A percentile compares a stretch with the other conserved stretches of the same genome.
These are phyloP conservation scores for Suillus cothurnatus DNA, from an alignment of 768 basidiomycete genomes.

Conservation along the genomic window DNA sequence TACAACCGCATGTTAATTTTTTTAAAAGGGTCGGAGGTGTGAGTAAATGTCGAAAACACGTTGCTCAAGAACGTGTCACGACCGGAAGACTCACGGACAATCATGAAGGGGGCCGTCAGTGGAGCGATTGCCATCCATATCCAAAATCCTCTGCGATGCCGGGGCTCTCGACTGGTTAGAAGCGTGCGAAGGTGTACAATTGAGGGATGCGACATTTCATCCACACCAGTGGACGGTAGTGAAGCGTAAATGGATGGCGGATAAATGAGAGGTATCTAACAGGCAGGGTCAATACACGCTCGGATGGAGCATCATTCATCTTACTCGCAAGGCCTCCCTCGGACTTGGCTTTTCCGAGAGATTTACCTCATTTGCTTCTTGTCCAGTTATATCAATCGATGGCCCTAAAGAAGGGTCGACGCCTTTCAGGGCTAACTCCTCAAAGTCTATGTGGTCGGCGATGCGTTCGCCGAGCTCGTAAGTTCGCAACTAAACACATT, in stretches of 20 bases:
- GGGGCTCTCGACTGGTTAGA: slow-evolving; percentile 56
- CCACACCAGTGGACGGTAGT: slow-evolving; percentile 29
- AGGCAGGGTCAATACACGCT: not conserved
- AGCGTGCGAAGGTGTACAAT: slow-evolving; percentile 51
- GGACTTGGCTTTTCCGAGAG: slow-evolving; percentile 9
- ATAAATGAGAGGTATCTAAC: slow-evolving; percentile 54
- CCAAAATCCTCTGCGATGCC: slow-evolving; percentile 66
- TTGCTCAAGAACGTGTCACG: not conserved
- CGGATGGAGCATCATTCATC: not conserved
- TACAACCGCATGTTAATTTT: slow-evolving; percentile 27
- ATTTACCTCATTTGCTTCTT: slow-evolving; percentile 21
- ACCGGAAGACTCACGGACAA: slow-evolving; percentile 61
- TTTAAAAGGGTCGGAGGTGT: slow-evolving; percentile 3
- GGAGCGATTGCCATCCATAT: slow-evolving; percentile 69
- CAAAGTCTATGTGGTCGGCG: slow-evolving; percentile 75
- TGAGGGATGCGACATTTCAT: slow-evolving; percentile 33
- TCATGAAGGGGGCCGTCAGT: slow-evolving; percentile 71
- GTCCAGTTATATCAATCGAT: slow-evolving; percentile 29
- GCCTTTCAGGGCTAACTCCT: slow-evolving; percentile 74
- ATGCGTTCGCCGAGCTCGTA: slow-evolving; percentile 68
- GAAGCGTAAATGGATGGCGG: slow-evolving; percentile 57
- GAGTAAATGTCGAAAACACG: not conserved
- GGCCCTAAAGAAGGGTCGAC: slow-evolving; percentile 73
- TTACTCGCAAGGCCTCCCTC: slow-evolving; percentile 5
- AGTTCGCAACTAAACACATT: slow-evolving; percentile 51